phyloP scores from a whole-genome alignment of 345 rosid species.

The Barbarea vulgaris region DNA sequence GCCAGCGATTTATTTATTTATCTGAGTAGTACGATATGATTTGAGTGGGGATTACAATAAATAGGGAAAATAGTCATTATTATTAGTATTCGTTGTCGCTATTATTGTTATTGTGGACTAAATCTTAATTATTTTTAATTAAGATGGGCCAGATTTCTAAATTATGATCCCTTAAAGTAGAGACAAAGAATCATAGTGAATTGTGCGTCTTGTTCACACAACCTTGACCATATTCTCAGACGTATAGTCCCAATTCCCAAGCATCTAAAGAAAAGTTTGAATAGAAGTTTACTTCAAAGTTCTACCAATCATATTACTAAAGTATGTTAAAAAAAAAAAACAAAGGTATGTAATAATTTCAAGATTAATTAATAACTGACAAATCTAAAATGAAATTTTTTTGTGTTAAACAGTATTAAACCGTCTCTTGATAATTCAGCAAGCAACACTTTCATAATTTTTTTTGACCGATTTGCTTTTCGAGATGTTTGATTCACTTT shows the following conservation, averaged over 20 bases:
- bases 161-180: slow-evolving; percentile 13
- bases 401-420: no score
- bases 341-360: no score
- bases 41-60: slow-evolving; percentile 32
- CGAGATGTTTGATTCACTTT: no score
- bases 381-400: no score
- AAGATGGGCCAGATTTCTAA: slow-evolving; percentile 9
- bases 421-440: no score
- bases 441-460: no score
- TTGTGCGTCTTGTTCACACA: not conserved
- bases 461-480: no score
- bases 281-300: no score
- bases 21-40: slow-evolving; percentile 31
- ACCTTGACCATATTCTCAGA: not conserved
- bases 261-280: not conserved
- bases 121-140: slow-evolving; percentile 1
- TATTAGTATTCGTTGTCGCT: slow-evolving; percentile 21
- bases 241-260: not conserved
- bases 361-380: no score
- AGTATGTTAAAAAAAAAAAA: no score
- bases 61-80: slow-evolving; percentile 15
- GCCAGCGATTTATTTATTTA: slow-evolving; percentile 4
- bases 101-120: slow-evolving; percentile 31
- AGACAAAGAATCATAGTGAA: slow-evolving; percentile 19
- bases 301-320: no score